phyloP scores from a whole-genome alignment of 2,329 filamentous ascomycete genomes.

The Cladosporium colombiae region DNA sequence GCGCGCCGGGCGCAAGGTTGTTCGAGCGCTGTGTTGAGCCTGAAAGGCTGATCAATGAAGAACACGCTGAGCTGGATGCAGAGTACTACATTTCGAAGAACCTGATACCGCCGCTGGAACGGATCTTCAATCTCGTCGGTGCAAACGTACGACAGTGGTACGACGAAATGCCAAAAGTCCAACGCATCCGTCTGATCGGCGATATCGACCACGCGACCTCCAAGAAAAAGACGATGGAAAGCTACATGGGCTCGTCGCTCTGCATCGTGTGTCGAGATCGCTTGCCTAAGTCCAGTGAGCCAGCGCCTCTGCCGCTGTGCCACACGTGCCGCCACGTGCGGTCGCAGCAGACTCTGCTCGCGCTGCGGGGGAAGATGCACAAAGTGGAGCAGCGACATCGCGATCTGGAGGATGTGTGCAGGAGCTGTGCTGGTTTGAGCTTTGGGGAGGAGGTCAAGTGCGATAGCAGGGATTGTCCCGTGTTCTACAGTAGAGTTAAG shows the following conservation, averaged over 20 bases:
- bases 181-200: constrained; percentile 67
- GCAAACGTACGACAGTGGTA: constrained; percentile 91
- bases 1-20: constrained; percentile 80
- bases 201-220: constrained; percentile 28
- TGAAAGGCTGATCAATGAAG: constrained; percentile 74
- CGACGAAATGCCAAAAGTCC: constrained; percentile 92
- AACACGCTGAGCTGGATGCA: constrained; percentile 79
- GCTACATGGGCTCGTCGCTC: constrained; percentile 79
- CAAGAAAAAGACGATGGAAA: constrained; percentile 74
- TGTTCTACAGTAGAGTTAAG: constrained; percentile 78
- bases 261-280: constrained; percentile 75
- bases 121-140: constrained; percentile 94
- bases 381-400: constrained; percentile 63
- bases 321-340: constrained; percentile 51
- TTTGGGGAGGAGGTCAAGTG: constrained; percentile 78
- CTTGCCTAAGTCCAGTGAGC: constrained; percentile 39
- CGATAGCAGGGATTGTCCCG: constrained; percentile 87
- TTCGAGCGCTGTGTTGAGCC: constrained; percentile 89
- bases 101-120: constrained; percentile 87
- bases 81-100: constrained; percentile 98
- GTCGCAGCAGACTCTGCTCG: constrained; percentile 63
- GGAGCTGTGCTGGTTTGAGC: constrained; percentile 73
- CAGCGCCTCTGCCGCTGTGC: constrained; percentile 55
- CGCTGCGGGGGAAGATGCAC: constrained; percentile 63
- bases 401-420: constrained; percentile 72